phyloP scores from a whole-genome alignment of 2,329 filamentous ascomycete genomes.

The Venturia nashicola region DNA sequence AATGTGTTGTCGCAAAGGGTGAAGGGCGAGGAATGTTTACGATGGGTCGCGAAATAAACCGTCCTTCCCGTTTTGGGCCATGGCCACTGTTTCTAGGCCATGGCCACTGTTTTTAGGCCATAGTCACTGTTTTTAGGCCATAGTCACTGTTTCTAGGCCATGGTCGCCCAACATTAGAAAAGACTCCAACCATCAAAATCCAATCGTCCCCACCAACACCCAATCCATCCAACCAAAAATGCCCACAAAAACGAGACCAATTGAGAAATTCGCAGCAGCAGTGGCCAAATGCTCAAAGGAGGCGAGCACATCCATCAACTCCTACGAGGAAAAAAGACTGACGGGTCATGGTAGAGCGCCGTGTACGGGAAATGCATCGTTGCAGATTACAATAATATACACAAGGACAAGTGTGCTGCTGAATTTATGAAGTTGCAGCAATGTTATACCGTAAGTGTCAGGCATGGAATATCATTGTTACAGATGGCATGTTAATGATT shows the following conservation, averaged over 20 bases:
- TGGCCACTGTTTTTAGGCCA: too few relatives aligned
- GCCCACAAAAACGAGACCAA: constrained; percentile 44
- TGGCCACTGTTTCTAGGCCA: too few relatives aligned
- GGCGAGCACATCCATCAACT: constrained; percentile 29
- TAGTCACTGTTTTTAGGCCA: too few relatives aligned
- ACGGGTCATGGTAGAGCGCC: constrained; percentile 46
- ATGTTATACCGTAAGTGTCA: constrained; percentile 61
- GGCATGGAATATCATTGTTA: too few relatives aligned
- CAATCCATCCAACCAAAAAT: constrained; percentile 18
- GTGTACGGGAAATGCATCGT: constrained; percentile 86
- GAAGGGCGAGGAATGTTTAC: neutral
- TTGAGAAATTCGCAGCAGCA: constrained; percentile 57
- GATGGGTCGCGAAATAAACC: neutral
- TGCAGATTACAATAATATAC: constrained; percentile 76
- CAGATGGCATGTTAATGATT: neutral
- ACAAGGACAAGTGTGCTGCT: constrained; percentile 78
- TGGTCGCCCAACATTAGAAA: too few relatives aligned
- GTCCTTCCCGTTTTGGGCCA: neutral
- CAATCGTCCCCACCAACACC: neutral
- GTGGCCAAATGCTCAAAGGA: constrained; percentile 54
- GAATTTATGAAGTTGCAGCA: constrained; percentile 81
- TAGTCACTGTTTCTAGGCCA: too few relatives aligned
- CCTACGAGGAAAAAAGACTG: neutral
- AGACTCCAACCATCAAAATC: neutral
- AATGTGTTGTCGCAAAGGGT: neutral